Conservation (phyloP, 768 basidiomycete genomes). For the Trametes meyenii region DNA sequence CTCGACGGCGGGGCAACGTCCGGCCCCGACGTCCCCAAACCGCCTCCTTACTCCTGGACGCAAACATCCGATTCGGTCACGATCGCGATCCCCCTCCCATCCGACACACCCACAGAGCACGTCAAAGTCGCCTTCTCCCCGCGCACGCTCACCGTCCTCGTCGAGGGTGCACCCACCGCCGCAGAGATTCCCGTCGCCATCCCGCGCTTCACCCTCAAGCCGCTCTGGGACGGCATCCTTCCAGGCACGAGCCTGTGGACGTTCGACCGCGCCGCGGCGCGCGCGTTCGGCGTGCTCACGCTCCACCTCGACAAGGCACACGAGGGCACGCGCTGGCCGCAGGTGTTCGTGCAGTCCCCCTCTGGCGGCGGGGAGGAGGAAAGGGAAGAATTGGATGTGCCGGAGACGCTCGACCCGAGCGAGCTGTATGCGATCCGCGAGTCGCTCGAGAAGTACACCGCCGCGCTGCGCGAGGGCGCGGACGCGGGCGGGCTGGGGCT, state of each 20-base stretch:
- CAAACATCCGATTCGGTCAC: conserved; percentile 85
- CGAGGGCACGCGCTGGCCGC: conserved; percentile 83
- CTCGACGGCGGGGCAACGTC: conserved; percentile 41
- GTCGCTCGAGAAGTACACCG: conserved; percentile 84
- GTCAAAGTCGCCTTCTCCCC: conserved; percentile 72
- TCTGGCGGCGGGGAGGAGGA: conserved; percentile 42
- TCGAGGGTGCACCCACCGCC: conserved; percentile 42
- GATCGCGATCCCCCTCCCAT: conserved; percentile 81
- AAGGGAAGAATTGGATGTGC: conserved; percentile 65
- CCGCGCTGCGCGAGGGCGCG: conserved; percentile 57
- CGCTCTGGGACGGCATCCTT: conserved; percentile 81
- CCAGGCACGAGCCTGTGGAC: conserved; percentile 89
- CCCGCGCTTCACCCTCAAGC: conserved; percentile 62
- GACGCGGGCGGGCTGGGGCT: conserved; percentile 65
- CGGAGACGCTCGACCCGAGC: conserved; percentile 86
- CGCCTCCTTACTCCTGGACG: conserved; percentile 90
- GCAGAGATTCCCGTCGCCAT: conserved; percentile 36
- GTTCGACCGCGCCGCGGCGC: conserved; percentile 79
- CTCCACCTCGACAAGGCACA: conserved; percentile 87
- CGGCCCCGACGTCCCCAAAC: conserved; percentile 42
- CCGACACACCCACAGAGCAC: conserved; percentile 58
- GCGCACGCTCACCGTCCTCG: conserved; percentile 65
- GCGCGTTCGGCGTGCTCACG: conserved; percentile 69
- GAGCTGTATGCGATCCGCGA: conserved; percentile 81
- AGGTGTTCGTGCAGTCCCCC: conserved; percentile 67